Percentiles rank a stretch among this genome's conserved stretches.
phyloP scores from a whole-genome alignment of 805 yeast species.

The Saccharomycopsis microspora region DNA sequence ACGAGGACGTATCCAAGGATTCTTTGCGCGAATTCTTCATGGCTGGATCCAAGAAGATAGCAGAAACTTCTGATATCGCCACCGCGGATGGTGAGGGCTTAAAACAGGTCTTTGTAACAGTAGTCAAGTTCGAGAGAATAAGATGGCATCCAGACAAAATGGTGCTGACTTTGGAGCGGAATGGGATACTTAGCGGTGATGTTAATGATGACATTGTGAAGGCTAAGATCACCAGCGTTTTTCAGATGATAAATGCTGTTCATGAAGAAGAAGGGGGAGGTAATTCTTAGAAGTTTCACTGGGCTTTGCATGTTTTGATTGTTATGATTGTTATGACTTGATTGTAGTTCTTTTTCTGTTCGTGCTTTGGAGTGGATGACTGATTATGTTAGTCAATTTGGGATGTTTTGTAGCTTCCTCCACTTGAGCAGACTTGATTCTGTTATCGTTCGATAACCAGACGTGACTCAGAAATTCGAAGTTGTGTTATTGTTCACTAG shows the following conservation, averaged over 20 bases:
- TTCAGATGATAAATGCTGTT: constrained; percentile 10
- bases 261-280: too few species aligned
- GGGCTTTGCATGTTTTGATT: too few species aligned
- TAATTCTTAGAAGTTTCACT: too few species aligned
- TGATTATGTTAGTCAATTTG: too few species aligned
- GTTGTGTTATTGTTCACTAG: too few species aligned
- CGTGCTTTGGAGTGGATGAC: too few species aligned
- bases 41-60: neutral
- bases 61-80: neutral
- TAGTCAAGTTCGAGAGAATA: constrained; percentile 32
- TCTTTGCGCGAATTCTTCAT: neutral
- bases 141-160: constrained; percentile 56
- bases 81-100: neutral
- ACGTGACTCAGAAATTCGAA: too few species aligned
- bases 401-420: too few species aligned
- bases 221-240: constrained; percentile 6
- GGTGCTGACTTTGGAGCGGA: constrained; percentile 22
- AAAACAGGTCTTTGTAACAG: constrained; percentile 10
- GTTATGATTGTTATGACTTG: too few species aligned
- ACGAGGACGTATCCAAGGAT: neutral
- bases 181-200: neutral
- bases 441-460: too few species aligned
- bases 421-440: too few species aligned
- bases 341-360: too few species aligned
- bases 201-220: constrained; percentile 2